Conservation (phyloP, 331 rosid species). For the Malus hybrid region DNA sequence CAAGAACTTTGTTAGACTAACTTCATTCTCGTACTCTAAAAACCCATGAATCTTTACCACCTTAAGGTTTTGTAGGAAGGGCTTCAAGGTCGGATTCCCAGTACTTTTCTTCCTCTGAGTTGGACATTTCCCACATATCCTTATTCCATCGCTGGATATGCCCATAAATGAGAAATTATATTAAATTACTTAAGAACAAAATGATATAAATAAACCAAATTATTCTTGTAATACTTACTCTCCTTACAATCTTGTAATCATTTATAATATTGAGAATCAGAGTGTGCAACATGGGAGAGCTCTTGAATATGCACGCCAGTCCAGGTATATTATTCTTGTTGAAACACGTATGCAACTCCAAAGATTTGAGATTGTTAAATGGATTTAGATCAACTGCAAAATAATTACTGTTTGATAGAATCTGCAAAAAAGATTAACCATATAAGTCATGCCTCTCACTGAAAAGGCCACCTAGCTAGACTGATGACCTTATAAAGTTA, state of each 20-base stretch:
- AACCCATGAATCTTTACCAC: constrained; percentile 61
- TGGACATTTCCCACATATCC: constrained; percentile 56
- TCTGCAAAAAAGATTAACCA: constrained; percentile 33
- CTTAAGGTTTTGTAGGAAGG: constrained; percentile 56
- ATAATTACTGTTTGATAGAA: constrained; percentile 50
- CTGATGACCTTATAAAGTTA: neutral
- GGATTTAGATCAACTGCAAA: constrained; percentile 40
- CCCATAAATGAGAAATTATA: neutral
- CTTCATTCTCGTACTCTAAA: constrained; percentile 68
- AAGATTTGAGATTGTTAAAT: constrained; percentile 47
- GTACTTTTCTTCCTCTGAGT: constrained; percentile 54
- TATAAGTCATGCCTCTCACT: neutral
- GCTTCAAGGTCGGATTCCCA: constrained; percentile 60
- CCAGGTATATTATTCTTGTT: constrained; percentile 51
- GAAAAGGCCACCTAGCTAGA: neutral
- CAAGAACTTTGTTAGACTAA: constrained; percentile 58
- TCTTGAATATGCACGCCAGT: constrained; percentile 55
- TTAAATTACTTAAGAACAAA: neutral
- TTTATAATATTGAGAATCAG: constrained; percentile 45
- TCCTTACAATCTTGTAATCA: constrained; percentile 40
- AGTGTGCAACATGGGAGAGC: constrained; percentile 46
- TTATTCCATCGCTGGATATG: constrained; percentile 57
- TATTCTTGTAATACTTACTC: constrained; percentile 33
- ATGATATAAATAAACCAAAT: neutral
- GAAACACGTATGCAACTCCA: constrained; percentile 58